Conservation (phyloP, 140 eudicot genomes). For the Bidens hawaiensis region DNA sequence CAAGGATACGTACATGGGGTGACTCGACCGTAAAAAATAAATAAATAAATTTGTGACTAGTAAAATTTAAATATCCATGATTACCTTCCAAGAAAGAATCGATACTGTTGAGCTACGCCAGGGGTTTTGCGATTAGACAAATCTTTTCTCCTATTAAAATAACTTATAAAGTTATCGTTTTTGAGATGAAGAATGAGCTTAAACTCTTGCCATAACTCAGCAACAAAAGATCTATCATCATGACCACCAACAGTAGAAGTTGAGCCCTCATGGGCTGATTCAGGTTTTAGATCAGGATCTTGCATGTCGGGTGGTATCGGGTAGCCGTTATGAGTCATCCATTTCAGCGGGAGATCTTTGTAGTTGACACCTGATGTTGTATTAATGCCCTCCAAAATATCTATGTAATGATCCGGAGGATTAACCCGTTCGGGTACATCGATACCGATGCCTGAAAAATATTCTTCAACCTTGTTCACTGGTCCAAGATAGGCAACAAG, state of each 20-base stretch:
- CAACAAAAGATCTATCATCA: slow-evolving; percentile 47
- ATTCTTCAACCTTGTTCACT: slow-evolving; percentile 76
- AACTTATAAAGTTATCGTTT: slow-evolving; percentile 43
- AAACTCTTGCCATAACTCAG: slow-evolving; percentile 71
- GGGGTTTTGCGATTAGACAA: slow-evolving; percentile 68
- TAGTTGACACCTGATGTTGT: slow-evolving; percentile 42
- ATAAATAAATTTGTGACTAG: too few relatives aligned
- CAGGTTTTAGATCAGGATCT: slow-evolving; percentile 34
- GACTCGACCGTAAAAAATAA: too few relatives aligned
- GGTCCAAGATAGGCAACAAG: slow-evolving; percentile 87
- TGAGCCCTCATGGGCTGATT: slow-evolving; percentile 36
- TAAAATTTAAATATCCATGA: neutral
- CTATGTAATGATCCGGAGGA: slow-evolving; percentile 91
- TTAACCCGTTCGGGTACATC: slow-evolving; percentile 83
- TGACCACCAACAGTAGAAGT: slow-evolving; percentile 28
- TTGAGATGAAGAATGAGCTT: slow-evolving; percentile 45
- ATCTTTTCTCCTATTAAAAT: slow-evolving; percentile 46
- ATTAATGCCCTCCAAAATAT: slow-evolving; percentile 75
- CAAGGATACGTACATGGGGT: too few relatives aligned
- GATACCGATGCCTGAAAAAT: slow-evolving; percentile 77
- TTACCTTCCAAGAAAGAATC: slow-evolving; percentile 89
- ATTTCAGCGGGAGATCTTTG: slow-evolving; percentile 85
- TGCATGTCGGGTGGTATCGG: slow-evolving; percentile 85
- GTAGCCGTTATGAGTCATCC: slow-evolving; percentile 97
- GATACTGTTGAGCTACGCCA: slow-evolving; percentile 47